phyloP scores from a whole-genome alignment of 768 basidiomycete species.

The Exidia glandulosa region DNA sequence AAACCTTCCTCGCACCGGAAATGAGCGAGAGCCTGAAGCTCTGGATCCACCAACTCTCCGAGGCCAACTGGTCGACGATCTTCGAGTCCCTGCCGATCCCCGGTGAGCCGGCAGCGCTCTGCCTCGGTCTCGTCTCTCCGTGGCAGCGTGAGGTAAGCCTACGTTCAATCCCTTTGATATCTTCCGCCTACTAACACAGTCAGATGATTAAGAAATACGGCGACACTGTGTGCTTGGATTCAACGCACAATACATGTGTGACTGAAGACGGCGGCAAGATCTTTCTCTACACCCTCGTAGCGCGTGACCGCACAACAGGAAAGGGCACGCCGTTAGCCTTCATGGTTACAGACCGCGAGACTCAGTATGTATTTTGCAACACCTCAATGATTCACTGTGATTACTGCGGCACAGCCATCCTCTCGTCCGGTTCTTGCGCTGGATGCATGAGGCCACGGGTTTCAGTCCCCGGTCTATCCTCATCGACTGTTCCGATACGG shows the following conservation, averaged over 20 bases:
- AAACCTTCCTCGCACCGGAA: background rate
- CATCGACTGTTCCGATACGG: too few species aligned
- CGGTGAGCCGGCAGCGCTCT: background rate
- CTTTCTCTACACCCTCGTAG: too few species aligned
- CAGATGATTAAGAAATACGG: background rate
- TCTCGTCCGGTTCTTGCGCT: too few species aligned
- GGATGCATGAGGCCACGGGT: too few species aligned
- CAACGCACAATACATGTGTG: background rate
- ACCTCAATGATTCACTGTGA: too few species aligned
- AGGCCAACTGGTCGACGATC: background rate
- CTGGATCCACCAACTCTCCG: background rate
- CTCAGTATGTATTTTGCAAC: too few species aligned
- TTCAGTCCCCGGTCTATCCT: too few species aligned
- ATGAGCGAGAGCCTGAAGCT: background rate
- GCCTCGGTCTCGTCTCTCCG: background rate
- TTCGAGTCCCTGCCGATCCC: background rate
- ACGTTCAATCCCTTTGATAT: background rate
- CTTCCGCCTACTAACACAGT: background rate
- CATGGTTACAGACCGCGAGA: too few species aligned
- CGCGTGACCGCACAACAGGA: too few species aligned
- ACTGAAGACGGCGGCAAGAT: too few species aligned
- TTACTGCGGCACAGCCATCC: too few species aligned
- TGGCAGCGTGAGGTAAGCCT: background rate
- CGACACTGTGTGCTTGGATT: background rate
- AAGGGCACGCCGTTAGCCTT: too few species aligned